phyloP scores from a whole-genome alignment of 441 rosid genomes.

The Dalechampia spathulata region DNA sequence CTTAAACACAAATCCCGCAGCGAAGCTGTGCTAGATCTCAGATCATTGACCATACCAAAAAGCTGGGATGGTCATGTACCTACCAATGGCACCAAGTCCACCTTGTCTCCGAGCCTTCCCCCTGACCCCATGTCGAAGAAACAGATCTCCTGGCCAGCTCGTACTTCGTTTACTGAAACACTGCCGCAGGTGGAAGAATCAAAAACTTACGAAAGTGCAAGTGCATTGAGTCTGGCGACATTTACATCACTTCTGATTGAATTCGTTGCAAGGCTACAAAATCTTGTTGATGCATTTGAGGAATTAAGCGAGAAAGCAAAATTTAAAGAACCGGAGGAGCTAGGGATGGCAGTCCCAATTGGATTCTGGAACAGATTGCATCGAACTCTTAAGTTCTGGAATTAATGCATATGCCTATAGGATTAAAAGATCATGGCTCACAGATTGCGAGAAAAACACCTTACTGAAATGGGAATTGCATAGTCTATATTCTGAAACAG shows the following conservation, averaged over 20 bases:
- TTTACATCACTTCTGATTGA: slow-evolving; percentile 69
- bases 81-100: slow-evolving; percentile 16
- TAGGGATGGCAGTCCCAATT: slow-evolving; percentile 10
- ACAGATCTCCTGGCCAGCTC: slow-evolving; percentile 54
- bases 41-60: slow-evolving; percentile 30
- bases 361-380: slow-evolving; percentile 31
- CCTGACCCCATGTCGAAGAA: slow-evolving; percentile 21
- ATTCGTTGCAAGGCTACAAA: slow-evolving; percentile 74
- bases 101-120: slow-evolving; percentile 17
- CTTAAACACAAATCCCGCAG: slow-evolving; percentile 58
- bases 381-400: slow-evolving; percentile 23
- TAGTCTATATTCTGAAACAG: slow-evolving; percentile 1
- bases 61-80: slow-evolving; percentile 31
- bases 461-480: not conserved
- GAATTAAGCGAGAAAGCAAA: slow-evolving; percentile 54
- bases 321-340: slow-evolving; percentile 55
- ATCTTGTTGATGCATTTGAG: slow-evolving; percentile 53
- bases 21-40: slow-evolving; percentile 66
- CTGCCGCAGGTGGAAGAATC: slow-evolving; percentile 32
- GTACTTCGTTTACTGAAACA: slow-evolving; percentile 29
- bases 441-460: not conserved
- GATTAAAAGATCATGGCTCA: not conserved
- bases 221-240: slow-evolving; percentile 68
- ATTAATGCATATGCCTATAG: not conserved
- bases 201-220: slow-evolving; percentile 55